phyloP scores from a whole-genome alignment of 805 yeast species.

The Schwanniomyces sp. region DNA sequence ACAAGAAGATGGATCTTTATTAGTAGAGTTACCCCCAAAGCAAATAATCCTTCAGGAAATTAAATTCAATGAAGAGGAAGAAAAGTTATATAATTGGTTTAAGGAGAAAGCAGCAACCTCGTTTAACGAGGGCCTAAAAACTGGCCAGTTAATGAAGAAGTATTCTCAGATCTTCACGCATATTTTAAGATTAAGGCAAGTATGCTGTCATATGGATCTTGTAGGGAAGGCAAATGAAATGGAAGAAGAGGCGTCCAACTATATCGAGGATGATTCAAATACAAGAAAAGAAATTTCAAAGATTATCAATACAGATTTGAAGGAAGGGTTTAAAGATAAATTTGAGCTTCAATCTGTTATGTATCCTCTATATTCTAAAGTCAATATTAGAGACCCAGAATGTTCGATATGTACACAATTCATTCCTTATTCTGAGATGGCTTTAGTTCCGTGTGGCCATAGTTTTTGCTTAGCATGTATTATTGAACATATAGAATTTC shows the following conservation, averaged over 20 bases:
- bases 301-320: conserved; percentile 9
- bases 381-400: conserved; percentile 52
- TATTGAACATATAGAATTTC: conserved; percentile 72
- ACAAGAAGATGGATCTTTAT: conserved; percentile 65
- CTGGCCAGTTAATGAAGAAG: conserved; percentile 68
- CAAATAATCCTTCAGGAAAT: conserved; percentile 69
- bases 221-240: conserved; percentile 53
- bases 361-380: conserved; percentile 25
- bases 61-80: conserved; percentile 65
- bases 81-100: conserved; percentile 64
- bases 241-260: conserved; percentile 43
- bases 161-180: conserved; percentile 82
- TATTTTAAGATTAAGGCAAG: conserved; percentile 79
- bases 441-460: conserved; percentile 80
- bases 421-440: conserved; percentile 50
- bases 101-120: conserved; percentile 64
- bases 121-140: conserved; percentile 55
- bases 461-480: conserved; percentile 74
- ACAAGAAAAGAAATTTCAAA: conserved; percentile 7
- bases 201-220: conserved; percentile 80
- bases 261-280: conserved; percentile 15
- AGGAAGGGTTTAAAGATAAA: conserved; percentile 14
- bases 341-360: conserved; percentile 22
- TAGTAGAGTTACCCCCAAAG: conserved; percentile 77
- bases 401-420: conserved; percentile 85